Conservation (phyloP, 495 filamentous ascomycete genomes). For the Penicillium nucicola region DNA sequence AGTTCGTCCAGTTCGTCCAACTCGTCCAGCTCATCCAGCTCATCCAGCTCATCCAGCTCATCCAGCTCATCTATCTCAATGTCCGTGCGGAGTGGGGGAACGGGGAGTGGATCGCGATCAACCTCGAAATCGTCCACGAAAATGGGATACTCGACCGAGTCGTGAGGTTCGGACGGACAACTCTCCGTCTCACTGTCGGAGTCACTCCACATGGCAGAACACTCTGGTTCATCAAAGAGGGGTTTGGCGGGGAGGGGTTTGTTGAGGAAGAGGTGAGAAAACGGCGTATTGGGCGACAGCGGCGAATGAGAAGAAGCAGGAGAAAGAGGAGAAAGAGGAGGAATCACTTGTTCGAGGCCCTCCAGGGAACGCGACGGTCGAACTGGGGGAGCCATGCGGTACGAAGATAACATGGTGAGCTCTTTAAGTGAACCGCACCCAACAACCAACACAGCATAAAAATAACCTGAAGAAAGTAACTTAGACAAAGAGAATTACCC, state of each 20-base stretch:
- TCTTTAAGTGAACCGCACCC: no score
- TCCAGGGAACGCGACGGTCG: conserved; percentile 40
- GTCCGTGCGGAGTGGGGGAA: conserved; percentile 18
- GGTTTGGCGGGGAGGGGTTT: conserved; percentile 38
- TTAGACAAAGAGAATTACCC: neutral
- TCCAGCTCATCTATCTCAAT: conserved; percentile 4
- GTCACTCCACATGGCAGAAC: conserved; percentile 28
- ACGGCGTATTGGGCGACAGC: conserved; percentile 5
- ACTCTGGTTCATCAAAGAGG: conserved; percentile 21
- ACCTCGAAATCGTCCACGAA: conserved; percentile 37
- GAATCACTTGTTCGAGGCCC: conserved; percentile 42
- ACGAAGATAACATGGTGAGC: conserved; percentile 28
- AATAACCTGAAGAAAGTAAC: neutral
- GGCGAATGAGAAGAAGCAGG: no score
- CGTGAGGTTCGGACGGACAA: conserved; percentile 26
- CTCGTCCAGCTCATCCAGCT: no score
- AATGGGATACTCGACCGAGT: conserved; percentile 36
- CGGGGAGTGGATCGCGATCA: conserved; percentile 16
- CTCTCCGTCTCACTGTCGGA: conserved; percentile 25
- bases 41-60: neutral
- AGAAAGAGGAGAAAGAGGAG: conserved; percentile 32
- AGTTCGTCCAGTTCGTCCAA: no score
- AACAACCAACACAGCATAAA: neutral
- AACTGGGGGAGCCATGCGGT: conserved; percentile 34
- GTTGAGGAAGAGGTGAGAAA: conserved; percentile 27